Percentiles rank a stretch among this genome's conserved stretches.
Conservation (phyloP, 164 flowering plant genomes). For the Tetrastigma voinierianum region DNA sequence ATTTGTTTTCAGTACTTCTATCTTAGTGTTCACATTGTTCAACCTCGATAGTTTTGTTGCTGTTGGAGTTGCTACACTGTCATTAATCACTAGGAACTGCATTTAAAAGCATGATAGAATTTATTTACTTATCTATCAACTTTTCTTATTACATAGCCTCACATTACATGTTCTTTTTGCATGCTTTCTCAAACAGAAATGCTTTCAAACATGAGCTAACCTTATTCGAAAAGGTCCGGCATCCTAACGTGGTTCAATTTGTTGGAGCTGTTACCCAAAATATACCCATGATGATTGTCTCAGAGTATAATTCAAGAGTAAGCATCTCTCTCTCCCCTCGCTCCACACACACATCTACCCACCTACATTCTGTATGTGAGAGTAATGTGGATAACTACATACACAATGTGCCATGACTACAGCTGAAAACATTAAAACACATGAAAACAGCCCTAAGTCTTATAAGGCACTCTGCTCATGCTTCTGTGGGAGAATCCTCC, state of each 20-base stretch:
- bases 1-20: too few relatives aligned
- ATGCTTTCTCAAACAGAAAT: constrained; percentile 39
- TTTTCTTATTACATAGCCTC: neutral
- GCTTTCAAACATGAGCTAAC: constrained; percentile 76
- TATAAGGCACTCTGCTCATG: too few relatives aligned
- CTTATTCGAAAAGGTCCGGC: constrained; percentile 77
- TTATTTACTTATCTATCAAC: too few relatives aligned
- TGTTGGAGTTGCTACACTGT: neutral
- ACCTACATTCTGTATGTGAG: too few relatives aligned
- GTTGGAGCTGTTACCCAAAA: constrained; percentile 99
- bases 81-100: too few relatives aligned
- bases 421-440: too few relatives aligned
- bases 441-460: too few relatives aligned
- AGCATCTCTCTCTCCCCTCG: constrained; percentile 14
- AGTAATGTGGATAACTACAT: too few relatives aligned
- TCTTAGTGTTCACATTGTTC: too few relatives aligned
- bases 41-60: neutral
- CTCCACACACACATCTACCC: neutral
- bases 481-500: too few relatives aligned
- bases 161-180: neutral
- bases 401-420: too few relatives aligned
- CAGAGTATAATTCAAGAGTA: constrained; percentile 86
- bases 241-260: constrained; percentile 96
- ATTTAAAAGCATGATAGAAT: too few relatives aligned
- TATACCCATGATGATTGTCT: constrained; percentile 95